Conservation (phyloP, 169 alveolate genomes). For the Plasmodium fragile region DNA sequence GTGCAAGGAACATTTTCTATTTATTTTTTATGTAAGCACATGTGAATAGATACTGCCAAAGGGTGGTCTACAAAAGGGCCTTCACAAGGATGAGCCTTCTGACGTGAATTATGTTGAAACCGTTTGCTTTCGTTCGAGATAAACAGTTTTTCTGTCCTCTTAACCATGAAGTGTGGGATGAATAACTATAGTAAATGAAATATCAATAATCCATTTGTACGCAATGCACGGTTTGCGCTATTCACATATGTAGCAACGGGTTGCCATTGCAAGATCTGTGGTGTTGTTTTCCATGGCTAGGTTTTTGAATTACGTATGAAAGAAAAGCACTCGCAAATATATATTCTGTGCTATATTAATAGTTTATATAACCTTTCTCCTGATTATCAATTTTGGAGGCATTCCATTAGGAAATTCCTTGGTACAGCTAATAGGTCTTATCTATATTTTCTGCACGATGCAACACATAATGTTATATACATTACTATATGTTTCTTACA, state of each 20-base stretch:
- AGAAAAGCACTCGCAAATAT: neutral
- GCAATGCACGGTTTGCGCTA: no score
- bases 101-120: neutral
- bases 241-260: no score
- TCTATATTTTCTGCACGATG: neutral
- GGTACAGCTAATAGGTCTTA: neutral
- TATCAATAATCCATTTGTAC: no score
- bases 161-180: neutral
- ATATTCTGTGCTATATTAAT: neutral
- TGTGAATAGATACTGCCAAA: neutral
- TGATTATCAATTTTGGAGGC: neutral
- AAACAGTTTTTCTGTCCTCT: neutral
- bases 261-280: neutral
- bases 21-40: neutral
- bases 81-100: neutral
- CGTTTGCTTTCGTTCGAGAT: neutral
- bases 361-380: neutral
- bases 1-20: neutral
- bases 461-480: neutral
- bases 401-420: neutral
- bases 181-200: neutral
- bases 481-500: neutral
- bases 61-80: neutral
- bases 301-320: neutral
- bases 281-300: neutral